Conservation (phyloP, 2,329 filamentous ascomycete species). For the Penicillium oxalicum region DNA sequence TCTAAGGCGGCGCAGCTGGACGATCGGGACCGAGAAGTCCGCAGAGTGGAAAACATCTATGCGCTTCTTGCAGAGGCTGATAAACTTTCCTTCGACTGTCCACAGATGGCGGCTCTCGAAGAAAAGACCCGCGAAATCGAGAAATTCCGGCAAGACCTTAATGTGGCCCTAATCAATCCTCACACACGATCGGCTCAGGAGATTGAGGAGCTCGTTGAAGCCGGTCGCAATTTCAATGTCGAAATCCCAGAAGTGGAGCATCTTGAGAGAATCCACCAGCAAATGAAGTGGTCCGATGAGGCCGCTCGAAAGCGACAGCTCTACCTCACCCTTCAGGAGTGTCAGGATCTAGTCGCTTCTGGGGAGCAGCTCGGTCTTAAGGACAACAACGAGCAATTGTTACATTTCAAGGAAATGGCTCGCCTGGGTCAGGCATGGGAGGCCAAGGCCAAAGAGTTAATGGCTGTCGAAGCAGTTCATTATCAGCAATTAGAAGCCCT, state of each 20-base stretch:
- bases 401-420: constrained; percentile 69
- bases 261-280: constrained; percentile 72
- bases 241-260: constrained; percentile 83
- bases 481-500: constrained; percentile 92
- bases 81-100: constrained; percentile 84
- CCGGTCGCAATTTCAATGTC: constrained; percentile 82
- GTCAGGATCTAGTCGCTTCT: constrained; percentile 69
- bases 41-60: constrained; percentile 82
- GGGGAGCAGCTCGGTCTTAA: constrained; percentile 72
- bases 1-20: constrained; percentile 73
- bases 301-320: constrained; percentile 62
- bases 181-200: constrained; percentile 59
- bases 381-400: constrained; percentile 71
- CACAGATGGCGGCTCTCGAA: constrained; percentile 77
- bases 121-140: constrained; percentile 81
- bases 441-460: constrained; percentile 83
- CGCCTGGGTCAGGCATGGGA: constrained; percentile 82
- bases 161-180: constrained; percentile 62
- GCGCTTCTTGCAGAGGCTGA: constrained; percentile 78
- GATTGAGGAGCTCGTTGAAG: constrained; percentile 87
- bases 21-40: constrained; percentile 74
- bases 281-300: constrained; percentile 82
- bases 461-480: constrained; percentile 84
- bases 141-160: constrained; percentile 73
- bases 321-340: constrained; percentile 69